These are phyloP conservation scores for Epichloe uncinata DNA, from an alignment of 2,329 filamentous ascomycete genomes.

Conservation along the genomic window DNA sequence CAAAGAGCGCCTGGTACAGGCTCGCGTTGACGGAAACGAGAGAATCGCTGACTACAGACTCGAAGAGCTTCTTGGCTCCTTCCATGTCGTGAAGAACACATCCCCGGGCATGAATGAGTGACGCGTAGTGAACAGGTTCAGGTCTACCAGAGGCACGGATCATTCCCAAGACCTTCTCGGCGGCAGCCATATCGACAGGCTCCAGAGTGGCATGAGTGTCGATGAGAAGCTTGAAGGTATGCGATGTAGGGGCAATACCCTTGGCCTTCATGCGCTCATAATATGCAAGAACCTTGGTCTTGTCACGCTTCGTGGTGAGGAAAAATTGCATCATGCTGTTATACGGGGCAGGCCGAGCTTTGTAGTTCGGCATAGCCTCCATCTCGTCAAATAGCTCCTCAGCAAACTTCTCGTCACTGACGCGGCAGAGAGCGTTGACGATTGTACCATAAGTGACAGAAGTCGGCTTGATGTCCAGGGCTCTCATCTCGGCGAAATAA, in stretches of 20 bases:
- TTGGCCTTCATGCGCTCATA: slow-evolving; percentile 87
- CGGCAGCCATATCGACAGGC: slow-evolving; percentile 75
- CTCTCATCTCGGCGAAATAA: slow-evolving; percentile 97
- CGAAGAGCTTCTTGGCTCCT: slow-evolving; percentile 70
- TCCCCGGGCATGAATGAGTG: slow-evolving; percentile 88
- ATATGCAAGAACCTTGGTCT: slow-evolving; percentile 83
- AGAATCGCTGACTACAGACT: slow-evolving; percentile 57
- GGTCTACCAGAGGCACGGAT: slow-evolving; percentile 67
- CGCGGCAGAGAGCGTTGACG: slow-evolving; percentile 92
- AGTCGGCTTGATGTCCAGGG: slow-evolving; percentile 81
- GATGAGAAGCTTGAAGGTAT: slow-evolving; percentile 95
- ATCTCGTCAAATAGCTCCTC: slow-evolving; percentile 98
- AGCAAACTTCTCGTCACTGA: slow-evolving; percentile 94
- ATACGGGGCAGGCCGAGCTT: slow-evolving; percentile 90
- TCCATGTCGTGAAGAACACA: slow-evolving; percentile 87
- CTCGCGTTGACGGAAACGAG: slow-evolving; percentile 64
- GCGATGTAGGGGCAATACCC: slow-evolving; percentile 79
- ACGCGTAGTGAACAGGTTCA: slow-evolving; percentile 90
- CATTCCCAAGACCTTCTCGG: slow-evolving; percentile 66
- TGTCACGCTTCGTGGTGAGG: slow-evolving; percentile 92
- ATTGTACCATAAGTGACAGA: slow-evolving; percentile 97
- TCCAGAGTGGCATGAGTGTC: slow-evolving; percentile 92
- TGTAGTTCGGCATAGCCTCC: slow-evolving; percentile 98
- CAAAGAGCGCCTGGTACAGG: slow-evolving; percentile 92
- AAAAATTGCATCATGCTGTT: slow-evolving; percentile 99